A percentile compares a stretch with the other conserved stretches of the same genome.
Conservation (phyloP, 805 yeast species). For the Jamesozyma jinghongensis region DNA sequence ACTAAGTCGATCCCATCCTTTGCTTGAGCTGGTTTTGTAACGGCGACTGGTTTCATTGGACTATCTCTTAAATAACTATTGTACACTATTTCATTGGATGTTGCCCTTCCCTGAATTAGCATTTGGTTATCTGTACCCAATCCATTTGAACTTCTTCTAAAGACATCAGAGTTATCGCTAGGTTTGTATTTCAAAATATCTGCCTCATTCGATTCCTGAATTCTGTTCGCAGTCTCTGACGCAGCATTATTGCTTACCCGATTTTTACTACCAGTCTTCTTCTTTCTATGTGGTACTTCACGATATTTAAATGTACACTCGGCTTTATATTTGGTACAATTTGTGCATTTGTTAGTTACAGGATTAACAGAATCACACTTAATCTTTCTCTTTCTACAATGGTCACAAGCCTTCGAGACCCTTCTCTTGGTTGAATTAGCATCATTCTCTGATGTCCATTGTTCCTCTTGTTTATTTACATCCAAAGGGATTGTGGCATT, state of each 20-base stretch:
- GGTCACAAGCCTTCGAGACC: slow-evolving; percentile 28
- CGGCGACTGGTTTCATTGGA: neutral
- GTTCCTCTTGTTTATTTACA: too few relatives aligned
- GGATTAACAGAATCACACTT: slow-evolving; percentile 23
- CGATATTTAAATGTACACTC: slow-evolving; percentile 22
- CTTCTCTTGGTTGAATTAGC: slow-evolving; percentile 13
- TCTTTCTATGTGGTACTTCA: slow-evolving; percentile 5
- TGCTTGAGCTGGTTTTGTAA: neutral
- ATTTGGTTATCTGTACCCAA: too few relatives aligned
- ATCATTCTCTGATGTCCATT: too few relatives aligned
- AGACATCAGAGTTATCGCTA: neutral
- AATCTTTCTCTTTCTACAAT: slow-evolving; percentile 27
- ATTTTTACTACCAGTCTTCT: neutral
- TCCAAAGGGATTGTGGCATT: too few relatives aligned
- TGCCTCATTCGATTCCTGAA: too few relatives aligned
- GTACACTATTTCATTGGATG: neutral
- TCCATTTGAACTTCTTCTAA: neutral
- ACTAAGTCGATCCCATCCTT: too few relatives aligned
- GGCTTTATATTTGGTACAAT: slow-evolving; percentile 21
- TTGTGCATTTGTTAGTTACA: slow-evolving; percentile 18
- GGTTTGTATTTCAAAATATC: too few relatives aligned
- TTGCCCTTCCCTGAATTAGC: too few relatives aligned
- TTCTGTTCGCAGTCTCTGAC: too few relatives aligned
- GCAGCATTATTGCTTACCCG: too few relatives aligned
- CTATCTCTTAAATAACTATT: slow-evolving; percentile 1